A percentile compares a stretch with the other conserved stretches of the same genome.
phyloP scores from a whole-genome alignment of 2,329 filamentous ascomycete species.

The Aspergillus calidoustus region DNA sequence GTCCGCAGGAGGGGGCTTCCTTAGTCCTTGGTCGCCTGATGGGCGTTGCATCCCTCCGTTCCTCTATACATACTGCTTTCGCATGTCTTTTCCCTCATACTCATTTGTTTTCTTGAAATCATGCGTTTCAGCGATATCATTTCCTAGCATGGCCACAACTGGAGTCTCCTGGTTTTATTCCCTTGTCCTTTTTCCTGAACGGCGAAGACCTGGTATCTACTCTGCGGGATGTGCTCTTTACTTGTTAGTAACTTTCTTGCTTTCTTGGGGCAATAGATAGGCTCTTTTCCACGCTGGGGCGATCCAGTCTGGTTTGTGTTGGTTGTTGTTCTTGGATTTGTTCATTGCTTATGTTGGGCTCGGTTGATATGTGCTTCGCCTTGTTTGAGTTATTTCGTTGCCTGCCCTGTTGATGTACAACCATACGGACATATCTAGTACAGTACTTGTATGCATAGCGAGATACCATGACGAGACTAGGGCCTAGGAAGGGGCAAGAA shows the following conservation, averaged over 20 bases:
- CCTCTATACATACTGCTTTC: not conserved
- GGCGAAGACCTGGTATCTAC: not conserved
- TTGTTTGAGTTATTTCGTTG: not conserved
- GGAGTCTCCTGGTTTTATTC: conserved; percentile 1
- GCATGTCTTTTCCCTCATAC: not conserved
- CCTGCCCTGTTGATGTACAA: conserved; percentile 2
- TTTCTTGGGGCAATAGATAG: not conserved
- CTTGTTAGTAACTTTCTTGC: not conserved
- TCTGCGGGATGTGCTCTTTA: not conserved
- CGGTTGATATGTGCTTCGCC: not conserved
- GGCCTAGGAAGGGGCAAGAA: not conserved
- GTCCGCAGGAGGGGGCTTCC: conserved; percentile 22
- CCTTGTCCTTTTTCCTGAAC: not conserved
- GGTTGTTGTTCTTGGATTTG: not conserved
- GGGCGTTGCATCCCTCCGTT: not conserved
- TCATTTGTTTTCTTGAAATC: not conserved
- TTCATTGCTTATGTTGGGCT: not conserved
- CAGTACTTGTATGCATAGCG: not conserved
- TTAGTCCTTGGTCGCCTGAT: conserved; percentile 4
- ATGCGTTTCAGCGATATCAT: not conserved
- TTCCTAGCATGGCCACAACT: not conserved
- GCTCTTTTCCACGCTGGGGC: not conserved
- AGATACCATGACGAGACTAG: not conserved
- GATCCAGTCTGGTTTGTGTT: not conserved
- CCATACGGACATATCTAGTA: conserved; percentile 1